Conservation (phyloP, 2,329 filamentous ascomycete genomes). For the Trichoderma polysporum region DNA sequence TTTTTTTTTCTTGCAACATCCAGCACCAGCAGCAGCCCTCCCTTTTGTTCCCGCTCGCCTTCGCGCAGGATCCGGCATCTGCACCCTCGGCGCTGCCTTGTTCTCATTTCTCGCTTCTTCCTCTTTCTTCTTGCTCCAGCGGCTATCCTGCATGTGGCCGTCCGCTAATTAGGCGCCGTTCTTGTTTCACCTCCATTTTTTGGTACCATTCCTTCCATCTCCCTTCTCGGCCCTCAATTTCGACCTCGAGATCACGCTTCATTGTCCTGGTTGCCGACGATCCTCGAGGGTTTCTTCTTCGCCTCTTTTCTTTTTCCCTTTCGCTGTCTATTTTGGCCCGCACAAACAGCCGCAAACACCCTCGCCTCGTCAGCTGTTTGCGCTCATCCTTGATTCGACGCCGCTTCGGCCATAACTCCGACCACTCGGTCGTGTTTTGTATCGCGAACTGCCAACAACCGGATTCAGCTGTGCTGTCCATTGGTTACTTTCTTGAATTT, state of each 20-base stretch:
- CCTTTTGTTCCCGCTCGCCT: slow-evolving; percentile 15
- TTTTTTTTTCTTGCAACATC: slow-evolving; percentile 15
- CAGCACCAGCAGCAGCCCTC: slow-evolving; percentile 12
- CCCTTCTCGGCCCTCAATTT: slow-evolving; percentile 25
- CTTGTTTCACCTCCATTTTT: slow-evolving; percentile 33
- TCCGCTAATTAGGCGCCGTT: slow-evolving; percentile 30
- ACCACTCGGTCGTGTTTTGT: slow-evolving; percentile 24
- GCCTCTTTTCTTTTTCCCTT: neutral
- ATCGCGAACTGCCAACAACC: slow-evolving; percentile 28
- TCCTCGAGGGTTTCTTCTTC: slow-evolving; percentile 6
- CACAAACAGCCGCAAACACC: slow-evolving; percentile 6
- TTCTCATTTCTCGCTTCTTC: slow-evolving; percentile 24
- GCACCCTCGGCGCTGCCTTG: slow-evolving; percentile 22
- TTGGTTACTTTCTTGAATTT: slow-evolving; percentile 23
- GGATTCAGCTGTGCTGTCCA: slow-evolving; percentile 58
- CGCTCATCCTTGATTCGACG: slow-evolving; percentile 11
- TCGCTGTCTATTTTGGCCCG: slow-evolving; percentile 7
- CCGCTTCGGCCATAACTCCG: slow-evolving; percentile 13
- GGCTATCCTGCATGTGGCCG: slow-evolving; percentile 27
- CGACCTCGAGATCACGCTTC: slow-evolving; percentile 20
- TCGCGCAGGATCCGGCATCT: slow-evolving; percentile 20
- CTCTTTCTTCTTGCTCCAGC: slow-evolving; percentile 19
- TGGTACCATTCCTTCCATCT: slow-evolving; percentile 29
- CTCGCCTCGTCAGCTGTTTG: slow-evolving; percentile 2
- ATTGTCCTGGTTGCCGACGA: slow-evolving; percentile 22